phyloP scores from a whole-genome alignment of 768 basidiomycete genomes.

The Russula ochroleuca region DNA sequence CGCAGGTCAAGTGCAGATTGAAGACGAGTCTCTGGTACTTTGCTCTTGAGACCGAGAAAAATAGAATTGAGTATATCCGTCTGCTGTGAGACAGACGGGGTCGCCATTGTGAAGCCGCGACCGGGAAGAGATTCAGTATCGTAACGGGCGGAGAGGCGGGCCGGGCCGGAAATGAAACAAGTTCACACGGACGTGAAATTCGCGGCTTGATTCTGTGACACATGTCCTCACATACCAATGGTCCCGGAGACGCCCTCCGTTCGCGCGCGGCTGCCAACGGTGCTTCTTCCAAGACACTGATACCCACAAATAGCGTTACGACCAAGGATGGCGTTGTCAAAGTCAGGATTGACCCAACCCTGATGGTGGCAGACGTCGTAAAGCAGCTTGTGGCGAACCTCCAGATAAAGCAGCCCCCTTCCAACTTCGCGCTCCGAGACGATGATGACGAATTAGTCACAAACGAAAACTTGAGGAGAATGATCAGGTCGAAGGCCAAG shows the following conservation, averaged over 20 bases:
- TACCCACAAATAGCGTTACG: slow-evolving; percentile 82
- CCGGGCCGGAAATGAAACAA: slow-evolving; percentile 2
- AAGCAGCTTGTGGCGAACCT: slow-evolving; percentile 78
- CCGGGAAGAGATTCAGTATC: background rate
- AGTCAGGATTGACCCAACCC: slow-evolving; percentile 78
- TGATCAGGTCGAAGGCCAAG: slow-evolving; percentile 72
- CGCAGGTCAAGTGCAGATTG: slow-evolving; percentile 69
- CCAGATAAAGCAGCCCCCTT: slow-evolving; percentile 68
- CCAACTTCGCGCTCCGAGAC: slow-evolving; percentile 74
- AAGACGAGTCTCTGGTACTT: slow-evolving; percentile 57
- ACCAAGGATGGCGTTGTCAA: slow-evolving; percentile 76
- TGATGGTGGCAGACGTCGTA: slow-evolving; percentile 81
- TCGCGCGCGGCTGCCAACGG: slow-evolving; percentile 18
- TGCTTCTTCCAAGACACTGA: slow-evolving; percentile 42
- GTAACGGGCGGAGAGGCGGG: background rate
- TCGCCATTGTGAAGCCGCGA: slow-evolving; percentile 48
- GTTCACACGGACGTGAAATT: background rate
- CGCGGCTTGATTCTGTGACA: slow-evolving; percentile 8
- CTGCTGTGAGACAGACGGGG: slow-evolving; percentile 52
- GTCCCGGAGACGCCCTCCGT: slow-evolving; percentile 10
- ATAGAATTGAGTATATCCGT: slow-evolving; percentile 61
- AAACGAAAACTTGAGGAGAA: slow-evolving; percentile 78
- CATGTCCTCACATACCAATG: slow-evolving; percentile 21
- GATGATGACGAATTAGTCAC: slow-evolving; percentile 81
- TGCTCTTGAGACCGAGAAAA: slow-evolving; percentile 61